Evolutionary conservation across 441 rosid species (phyloP), one percentile per base, ranked within the genome.

Genomic region (Bruguiera hainesii): DNA sequence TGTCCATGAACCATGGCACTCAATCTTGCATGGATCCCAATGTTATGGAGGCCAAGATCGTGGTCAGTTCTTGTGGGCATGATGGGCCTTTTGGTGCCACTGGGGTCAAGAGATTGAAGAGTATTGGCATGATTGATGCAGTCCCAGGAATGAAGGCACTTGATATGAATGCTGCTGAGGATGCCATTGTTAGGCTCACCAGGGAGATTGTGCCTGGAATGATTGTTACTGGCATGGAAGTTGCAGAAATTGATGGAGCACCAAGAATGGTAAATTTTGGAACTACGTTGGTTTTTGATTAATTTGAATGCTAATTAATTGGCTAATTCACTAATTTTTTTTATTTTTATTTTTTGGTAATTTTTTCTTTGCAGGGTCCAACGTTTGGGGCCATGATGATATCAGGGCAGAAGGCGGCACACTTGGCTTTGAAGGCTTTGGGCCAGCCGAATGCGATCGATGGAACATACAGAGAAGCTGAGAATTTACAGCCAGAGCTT

Each of bases 11-110:
- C 89, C 96, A 91, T 33, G 87, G 88, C 83, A 84, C 96, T 49
- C 98, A 91, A 65, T 91, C 98, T 15, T 88, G 98, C 66, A 89
- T 91, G 98, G 98, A 91, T 81, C 98, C 96, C 0, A 91, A 91
- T 56, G 87, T 91, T 7, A 91, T 91, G 98, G 98, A 91, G 75
- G 83, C 98, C 18, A 88, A 89, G 85, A 78, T 91, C 8, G 93
- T 91, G 19, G 94, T 91, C 26, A 91, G 98, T 75, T 91, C 98
- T 0, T 91, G 98, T 56, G 96, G 95, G 0, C 98, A 89, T 23
- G 96, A 91, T 5, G 94, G 98, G 16, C 98, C 96, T 0, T 89
- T 91, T 31, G 98, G 98, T 3, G 98, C 96, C 37, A 89, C 96
- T 0, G 96, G 96, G 10, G 98, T 89, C 1, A 91, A 91, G 87